These are phyloP conservation scores for Pseudonitzschia pungens DNA, from an alignment of 108 stramenopile species.

Conservation along the genomic window DNA sequence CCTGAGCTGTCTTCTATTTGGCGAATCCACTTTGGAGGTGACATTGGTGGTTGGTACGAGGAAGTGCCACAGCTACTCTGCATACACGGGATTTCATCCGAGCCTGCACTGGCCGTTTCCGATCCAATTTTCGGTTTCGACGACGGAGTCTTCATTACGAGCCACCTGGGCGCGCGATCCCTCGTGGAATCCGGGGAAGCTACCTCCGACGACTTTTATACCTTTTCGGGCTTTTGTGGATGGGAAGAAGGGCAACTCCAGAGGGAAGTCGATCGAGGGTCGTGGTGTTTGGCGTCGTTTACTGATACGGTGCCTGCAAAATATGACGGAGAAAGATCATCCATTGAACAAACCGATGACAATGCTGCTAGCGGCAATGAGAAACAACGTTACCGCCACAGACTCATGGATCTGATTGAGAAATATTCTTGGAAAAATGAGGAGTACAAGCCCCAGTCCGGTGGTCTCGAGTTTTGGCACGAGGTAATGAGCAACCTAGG, in stretches of 20 bases:
- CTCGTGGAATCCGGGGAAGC: slow-evolving; percentile 39
- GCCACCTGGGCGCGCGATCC: slow-evolving; percentile 39
- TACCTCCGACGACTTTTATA: slow-evolving; percentile 31
- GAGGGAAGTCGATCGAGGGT: slow-evolving; percentile 46
- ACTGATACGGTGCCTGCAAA: slow-evolving; percentile 12
- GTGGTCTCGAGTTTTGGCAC: slow-evolving; percentile 14
- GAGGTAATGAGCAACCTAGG: background rate
- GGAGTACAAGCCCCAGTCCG: background rate
- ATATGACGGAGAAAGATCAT: background rate
- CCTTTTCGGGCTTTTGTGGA: slow-evolving; percentile 58
- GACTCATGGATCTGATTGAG: background rate
- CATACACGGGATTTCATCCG: slow-evolving; percentile 42
- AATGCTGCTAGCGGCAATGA: too few species aligned
- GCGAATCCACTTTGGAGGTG: slow-evolving; percentile 62
- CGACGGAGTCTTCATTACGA: slow-evolving; percentile 41
- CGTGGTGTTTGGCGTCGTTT: slow-evolving; percentile 52
- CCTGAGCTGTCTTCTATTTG: slow-evolving; percentile 4
- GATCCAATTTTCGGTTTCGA: slow-evolving; percentile 32
- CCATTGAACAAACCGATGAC: background rate
- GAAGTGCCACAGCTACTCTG: slow-evolving; percentile 41
- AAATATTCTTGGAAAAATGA: slow-evolving; percentile 18
- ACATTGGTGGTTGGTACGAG: slow-evolving; percentile 38
- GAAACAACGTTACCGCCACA: background rate
- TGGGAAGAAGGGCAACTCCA: slow-evolving; percentile 53
- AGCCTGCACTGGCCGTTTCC: slow-evolving; percentile 35